phyloP scores from a whole-genome alignment of 495 filamentous ascomycete species.

The Penicillium paxilli region DNA sequence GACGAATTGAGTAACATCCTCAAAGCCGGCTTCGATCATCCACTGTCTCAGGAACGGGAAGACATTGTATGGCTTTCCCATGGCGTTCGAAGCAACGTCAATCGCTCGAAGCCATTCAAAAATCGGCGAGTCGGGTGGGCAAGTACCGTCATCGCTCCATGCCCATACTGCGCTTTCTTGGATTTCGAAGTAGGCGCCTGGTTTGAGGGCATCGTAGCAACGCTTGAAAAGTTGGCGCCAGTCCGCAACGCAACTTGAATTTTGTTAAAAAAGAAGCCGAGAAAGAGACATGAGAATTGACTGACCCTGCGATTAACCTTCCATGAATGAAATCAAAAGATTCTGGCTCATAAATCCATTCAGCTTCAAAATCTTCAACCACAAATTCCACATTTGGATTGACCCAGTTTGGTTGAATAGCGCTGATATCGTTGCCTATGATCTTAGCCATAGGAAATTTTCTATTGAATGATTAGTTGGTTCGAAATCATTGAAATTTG shows the following conservation, averaged over 20 bases:
- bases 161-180: constrained; percentile 53
- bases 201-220: constrained; percentile 46
- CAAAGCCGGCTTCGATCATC: constrained; percentile 52
- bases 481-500: no score
- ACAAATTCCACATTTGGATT: constrained; percentile 32
- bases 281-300: constrained; percentile 24
- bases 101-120: constrained; percentile 48
- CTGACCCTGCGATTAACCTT: constrained; percentile 13
- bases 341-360: constrained; percentile 24
- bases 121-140: constrained; percentile 44
- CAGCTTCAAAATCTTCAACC: constrained; percentile 33
- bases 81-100: constrained; percentile 11
- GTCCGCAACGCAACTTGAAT: constrained; percentile 11
- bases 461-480: neutral
- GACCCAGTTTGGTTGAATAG: constrained; percentile 48
- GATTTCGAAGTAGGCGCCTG: constrained; percentile 67
- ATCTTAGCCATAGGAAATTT: constrained; percentile 27
- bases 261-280: constrained; percentile 1
- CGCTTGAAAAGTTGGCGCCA: constrained; percentile 24
- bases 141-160: constrained; percentile 49
- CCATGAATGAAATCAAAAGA: constrained; percentile 30
- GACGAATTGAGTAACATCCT: constrained; percentile 54
- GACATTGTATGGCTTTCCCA: constrained; percentile 48
- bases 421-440: constrained; percentile 48
- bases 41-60: constrained; percentile 27